Percentiles rank a stretch among this genome's conserved stretches.
Evolutionary conservation across 2,329 filamentous ascomycete species (phyloP).

Genomic region (Sporothrix brunneoviolacea): DNA sequence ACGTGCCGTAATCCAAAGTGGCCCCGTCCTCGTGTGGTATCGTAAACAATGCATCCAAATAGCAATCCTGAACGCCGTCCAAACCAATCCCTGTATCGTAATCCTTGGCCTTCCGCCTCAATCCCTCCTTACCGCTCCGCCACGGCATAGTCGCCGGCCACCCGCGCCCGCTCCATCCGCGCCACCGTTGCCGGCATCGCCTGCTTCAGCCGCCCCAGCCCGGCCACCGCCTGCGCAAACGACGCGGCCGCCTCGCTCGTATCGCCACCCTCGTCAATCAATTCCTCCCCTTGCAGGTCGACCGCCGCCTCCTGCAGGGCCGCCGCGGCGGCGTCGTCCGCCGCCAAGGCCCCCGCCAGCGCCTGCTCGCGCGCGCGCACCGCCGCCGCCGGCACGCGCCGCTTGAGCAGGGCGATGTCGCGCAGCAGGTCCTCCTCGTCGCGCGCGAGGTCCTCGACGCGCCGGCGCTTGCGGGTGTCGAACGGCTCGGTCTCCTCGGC

Average conservation of each 20-base stretch:
- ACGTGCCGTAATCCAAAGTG: too few species aligned
- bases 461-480: conserved; percentile 51
- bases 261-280: conserved; percentile 32
- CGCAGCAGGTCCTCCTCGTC: conserved; percentile 59
- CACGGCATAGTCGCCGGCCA: conserved; percentile 52
- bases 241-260: conserved; percentile 25
- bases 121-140: conserved; percentile 32
- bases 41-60: background rate
- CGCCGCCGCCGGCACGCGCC: conserved; percentile 40
- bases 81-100: too few species aligned
- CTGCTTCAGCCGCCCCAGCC: conserved; percentile 47
- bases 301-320: conserved; percentile 23
- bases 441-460: conserved; percentile 53
- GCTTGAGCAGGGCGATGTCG: conserved; percentile 56
- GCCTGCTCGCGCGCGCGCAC: conserved; percentile 35
- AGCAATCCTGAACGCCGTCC: too few species aligned
- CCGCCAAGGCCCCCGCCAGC: conserved; percentile 32
- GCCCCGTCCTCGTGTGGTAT: too few species aligned
- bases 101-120: too few species aligned
- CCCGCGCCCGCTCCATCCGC: conserved; percentile 57
- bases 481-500: conserved; percentile 52
- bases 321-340: conserved; percentile 38
- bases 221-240: conserved; percentile 38
- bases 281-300: conserved; percentile 36
- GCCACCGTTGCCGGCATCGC: conserved; percentile 57